phyloP scores from a whole-genome alignment of 331 rosid species.

The Cydonia oblonga region DNA sequence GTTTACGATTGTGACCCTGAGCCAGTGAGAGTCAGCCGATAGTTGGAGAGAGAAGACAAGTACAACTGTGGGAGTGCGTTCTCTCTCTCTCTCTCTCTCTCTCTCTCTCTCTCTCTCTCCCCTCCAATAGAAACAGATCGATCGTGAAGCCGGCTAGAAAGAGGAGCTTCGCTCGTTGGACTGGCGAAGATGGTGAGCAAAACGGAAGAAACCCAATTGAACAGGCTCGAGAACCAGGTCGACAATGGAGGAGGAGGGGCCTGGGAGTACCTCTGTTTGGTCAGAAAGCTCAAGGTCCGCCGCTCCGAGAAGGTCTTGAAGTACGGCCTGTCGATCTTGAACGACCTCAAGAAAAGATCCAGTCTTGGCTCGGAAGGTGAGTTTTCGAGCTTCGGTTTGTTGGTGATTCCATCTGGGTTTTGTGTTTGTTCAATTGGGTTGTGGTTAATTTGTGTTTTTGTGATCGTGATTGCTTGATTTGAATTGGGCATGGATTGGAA shows the following conservation, averaged over 20 bases:
- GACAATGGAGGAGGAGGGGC: constrained; percentile 97
- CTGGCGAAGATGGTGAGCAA: constrained; percentile 66
- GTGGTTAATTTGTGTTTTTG: background rate
- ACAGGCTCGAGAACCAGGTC: constrained; percentile 76
- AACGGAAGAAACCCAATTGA: constrained; percentile 61
- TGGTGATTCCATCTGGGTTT: background rate
- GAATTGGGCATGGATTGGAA: background rate
- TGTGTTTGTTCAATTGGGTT: background rate
- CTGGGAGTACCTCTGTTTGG: constrained; percentile 77
- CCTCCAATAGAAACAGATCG: constrained; percentile 18
- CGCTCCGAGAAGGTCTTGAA: constrained; percentile 78
- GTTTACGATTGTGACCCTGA: background rate
- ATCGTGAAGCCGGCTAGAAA: constrained; percentile 14
- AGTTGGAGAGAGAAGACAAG: background rate
- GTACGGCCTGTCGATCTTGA: constrained; percentile 75
- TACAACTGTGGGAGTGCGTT: background rate
- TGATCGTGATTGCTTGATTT: background rate
- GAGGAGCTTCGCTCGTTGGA: constrained; percentile 9
- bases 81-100: background rate
- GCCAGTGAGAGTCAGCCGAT: background rate
- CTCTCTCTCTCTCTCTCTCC: background rate
- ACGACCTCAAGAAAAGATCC: constrained; percentile 60
- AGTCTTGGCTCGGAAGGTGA: constrained; percentile 71
- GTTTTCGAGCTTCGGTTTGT: background rate
- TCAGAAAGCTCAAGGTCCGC: constrained; percentile 78